phyloP scores from a whole-genome alignment of 495 filamentous ascomycete genomes.

The Penicillium psychrofluorescens region DNA sequence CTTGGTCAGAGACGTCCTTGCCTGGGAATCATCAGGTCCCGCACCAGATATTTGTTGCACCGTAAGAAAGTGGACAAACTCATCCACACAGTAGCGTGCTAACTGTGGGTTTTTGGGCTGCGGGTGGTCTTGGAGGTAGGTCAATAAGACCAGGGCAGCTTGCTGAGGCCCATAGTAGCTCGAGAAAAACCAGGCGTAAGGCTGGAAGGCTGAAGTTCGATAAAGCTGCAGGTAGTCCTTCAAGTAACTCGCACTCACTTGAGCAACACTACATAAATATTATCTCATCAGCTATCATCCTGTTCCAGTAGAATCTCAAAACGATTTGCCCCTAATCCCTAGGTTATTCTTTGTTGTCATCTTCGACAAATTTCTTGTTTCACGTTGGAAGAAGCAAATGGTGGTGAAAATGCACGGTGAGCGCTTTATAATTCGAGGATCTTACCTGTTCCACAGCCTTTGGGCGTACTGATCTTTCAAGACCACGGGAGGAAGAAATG shows the following conservation, averaged over 20 bases:
- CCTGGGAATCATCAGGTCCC: too few species aligned
- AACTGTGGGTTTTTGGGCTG: neutral
- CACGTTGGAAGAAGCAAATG: too few species aligned
- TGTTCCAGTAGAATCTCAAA: too few species aligned
- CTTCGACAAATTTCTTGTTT: too few species aligned
- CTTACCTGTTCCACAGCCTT: too few species aligned
- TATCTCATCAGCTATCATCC: too few species aligned
- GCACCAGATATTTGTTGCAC: too few species aligned
- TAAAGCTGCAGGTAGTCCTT: constrained; percentile 5
- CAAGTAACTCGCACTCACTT: constrained; percentile 1
- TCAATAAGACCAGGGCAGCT: constrained; percentile 4
- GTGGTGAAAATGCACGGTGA: too few species aligned
- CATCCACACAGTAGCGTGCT: constrained; percentile 1
- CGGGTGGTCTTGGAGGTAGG: neutral
- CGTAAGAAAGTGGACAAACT: neutral
- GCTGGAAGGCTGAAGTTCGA: constrained; percentile 5
- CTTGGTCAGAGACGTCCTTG: too few species aligned
- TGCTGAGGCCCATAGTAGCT: constrained; percentile 4
- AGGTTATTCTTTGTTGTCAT: too few species aligned
- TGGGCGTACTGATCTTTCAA: neutral
- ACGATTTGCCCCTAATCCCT: too few species aligned
- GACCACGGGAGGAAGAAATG: neutral
- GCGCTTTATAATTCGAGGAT: too few species aligned
- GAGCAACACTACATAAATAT: neutral
- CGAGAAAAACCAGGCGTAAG: constrained; percentile 10